phyloP scores from a whole-genome alignment of 257 asterid species.

The Fraxinus cuspidata region DNA sequence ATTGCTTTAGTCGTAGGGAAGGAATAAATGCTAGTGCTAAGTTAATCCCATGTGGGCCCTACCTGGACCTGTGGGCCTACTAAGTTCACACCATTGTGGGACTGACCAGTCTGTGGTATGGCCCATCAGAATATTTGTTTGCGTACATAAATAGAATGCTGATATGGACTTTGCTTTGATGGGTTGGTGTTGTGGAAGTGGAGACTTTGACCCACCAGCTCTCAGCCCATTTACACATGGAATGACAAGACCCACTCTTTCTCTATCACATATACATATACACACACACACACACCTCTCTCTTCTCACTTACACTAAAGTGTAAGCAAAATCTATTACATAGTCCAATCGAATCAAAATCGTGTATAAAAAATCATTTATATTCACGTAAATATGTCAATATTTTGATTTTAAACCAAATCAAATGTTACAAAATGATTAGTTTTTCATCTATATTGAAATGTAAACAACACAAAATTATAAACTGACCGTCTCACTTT shows the following conservation, averaged over 20 bases:
- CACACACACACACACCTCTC: not conserved
- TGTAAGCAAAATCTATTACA: not conserved
- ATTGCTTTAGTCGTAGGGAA: slow-evolving; percentile 52
- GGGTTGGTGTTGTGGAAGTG: slow-evolving; percentile 72
- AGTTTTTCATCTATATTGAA: no score
- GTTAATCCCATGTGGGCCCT: slow-evolving; percentile 44
- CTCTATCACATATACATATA: no score
- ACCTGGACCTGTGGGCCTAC: not conserved
- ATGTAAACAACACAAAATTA: no score
- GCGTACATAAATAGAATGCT: slow-evolving; percentile 51
- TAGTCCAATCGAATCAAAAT: no score
- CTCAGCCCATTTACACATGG: slow-evolving; percentile 50
- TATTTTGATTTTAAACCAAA: no score
- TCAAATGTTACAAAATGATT: no score
- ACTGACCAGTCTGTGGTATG: slow-evolving; percentile 34
- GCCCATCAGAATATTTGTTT: slow-evolving; percentile 40
- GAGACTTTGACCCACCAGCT: slow-evolving; percentile 59
- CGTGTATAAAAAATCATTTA: no score
- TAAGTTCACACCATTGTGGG: slow-evolving; percentile 38
- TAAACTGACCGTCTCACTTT: no score
- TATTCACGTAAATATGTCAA: no score
- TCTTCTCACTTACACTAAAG: no score
- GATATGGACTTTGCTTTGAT: slow-evolving; percentile 60
- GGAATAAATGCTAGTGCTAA: slow-evolving; percentile 48
- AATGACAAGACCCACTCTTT: not conserved